Evolutionary conservation across 2,329 filamentous ascomycete genomes (phyloP), one percentile per base, ranked within the genome.

Genomic region (Herpotrichia juniperi): DNA sequence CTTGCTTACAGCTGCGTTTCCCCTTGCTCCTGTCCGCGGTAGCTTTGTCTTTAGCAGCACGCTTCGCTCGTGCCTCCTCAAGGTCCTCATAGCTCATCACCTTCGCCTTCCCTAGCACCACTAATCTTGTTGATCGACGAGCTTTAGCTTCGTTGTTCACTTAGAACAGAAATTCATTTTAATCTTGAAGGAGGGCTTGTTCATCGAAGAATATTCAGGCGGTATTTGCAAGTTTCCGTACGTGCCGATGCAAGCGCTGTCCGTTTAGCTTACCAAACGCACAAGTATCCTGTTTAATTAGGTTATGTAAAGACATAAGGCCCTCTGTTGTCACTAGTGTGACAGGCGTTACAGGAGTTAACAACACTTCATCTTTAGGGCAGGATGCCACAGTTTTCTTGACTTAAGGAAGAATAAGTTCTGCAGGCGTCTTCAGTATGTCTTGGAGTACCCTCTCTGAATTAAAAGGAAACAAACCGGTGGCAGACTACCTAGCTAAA

Each of bases 111-210:
- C 58, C 63, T 48, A 66, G 31, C 12, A 68, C 54, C 21, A 53
- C 28, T 46, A 59, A 63, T 49, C 52, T 62, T 21, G 60, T 66
- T 28, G 56, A 59, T 50, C 59, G 53, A 24, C 62, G 58, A 42
- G 46, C 51, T 57, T 67, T 67, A 26, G 57, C 57, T 59, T 68
- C 62, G 39, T 66, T 64, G 46, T 68, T 65, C 8, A 66, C 60
- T 48, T 54, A 55, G 17, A 40, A 49, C 32, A 73, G 59, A 52
- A 68, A 62, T 42, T 53, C 42, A 42, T 62, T 69, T 32, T 62
- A 57, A 34, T 72, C 61, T 40, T 68, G 46, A 14, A 60, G 59
- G 19, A 73, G 59, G 46, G 56, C 39, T 46, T 22, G 17, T 37
- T 64, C 24, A 21, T 61, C 56, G 53, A 63, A 64, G n/a, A 53